Conservation (phyloP, 108 stramenopile genomes). For the Nitzschia putrida region DNA sequence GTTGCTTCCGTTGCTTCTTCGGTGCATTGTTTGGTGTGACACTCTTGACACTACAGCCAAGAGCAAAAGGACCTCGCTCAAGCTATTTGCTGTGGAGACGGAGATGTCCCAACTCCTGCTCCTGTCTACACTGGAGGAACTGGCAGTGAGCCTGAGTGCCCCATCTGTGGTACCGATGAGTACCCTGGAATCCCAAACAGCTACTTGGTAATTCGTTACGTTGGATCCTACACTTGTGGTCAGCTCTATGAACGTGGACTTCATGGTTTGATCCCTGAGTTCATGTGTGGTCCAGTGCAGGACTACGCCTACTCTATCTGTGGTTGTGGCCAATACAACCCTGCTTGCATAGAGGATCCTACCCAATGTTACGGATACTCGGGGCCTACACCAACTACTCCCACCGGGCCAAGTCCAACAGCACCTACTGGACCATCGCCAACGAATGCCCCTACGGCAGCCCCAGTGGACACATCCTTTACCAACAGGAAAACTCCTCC, state of each 20-base stretch:
- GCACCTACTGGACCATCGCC: background rate
- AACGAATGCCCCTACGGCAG: background rate
- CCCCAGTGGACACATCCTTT: background rate
- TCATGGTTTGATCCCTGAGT: slow-evolving; percentile 18
- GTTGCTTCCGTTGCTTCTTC: background rate
- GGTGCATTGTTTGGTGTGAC: background rate
- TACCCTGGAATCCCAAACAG: slow-evolving; percentile 22
- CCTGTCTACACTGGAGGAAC: slow-evolving; percentile 4
- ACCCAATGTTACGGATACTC: background rate
- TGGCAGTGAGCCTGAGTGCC: slow-evolving; percentile 15
- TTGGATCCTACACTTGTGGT: slow-evolving; percentile 16
- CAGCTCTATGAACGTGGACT: slow-evolving; percentile 17
- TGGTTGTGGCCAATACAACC: slow-evolving; percentile 23
- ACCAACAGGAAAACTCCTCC: slow-evolving; percentile 12
- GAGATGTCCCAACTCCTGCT: background rate
- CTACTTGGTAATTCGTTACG: slow-evolving; percentile 15
- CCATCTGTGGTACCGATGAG: slow-evolving; percentile 19
- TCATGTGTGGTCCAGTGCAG: slow-evolving; percentile 27
- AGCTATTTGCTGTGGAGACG: slow-evolving; percentile 7
- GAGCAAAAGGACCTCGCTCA: slow-evolving; percentile 2
- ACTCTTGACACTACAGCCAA: background rate
- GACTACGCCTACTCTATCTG: slow-evolving; percentile 10
- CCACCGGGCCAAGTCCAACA: background rate
- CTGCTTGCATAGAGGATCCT: background rate
- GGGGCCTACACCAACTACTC: background rate